phyloP scores from a whole-genome alignment of 345 rosid genomes.

The Triadica sebifera region DNA sequence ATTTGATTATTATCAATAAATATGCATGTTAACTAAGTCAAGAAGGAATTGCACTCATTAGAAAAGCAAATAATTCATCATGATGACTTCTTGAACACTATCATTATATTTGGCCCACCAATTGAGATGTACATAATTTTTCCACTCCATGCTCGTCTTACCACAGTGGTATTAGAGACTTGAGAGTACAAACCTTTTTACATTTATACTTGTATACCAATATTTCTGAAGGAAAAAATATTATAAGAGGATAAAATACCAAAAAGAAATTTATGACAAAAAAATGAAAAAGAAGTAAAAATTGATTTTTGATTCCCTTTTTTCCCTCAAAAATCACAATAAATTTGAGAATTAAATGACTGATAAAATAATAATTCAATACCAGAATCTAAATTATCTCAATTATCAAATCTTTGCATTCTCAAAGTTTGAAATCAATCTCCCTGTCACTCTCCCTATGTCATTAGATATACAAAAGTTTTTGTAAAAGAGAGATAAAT shows the following conservation, averaged over 20 bases:
- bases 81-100: conserved; percentile 33
- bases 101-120: conserved; percentile 36
- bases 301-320: not conserved
- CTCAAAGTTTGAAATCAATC: not conserved
- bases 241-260: too few species aligned
- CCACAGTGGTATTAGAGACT: too few species aligned
- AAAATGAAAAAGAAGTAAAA: not conserved
- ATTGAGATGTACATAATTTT: conserved; percentile 4
- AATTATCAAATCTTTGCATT: not conserved
- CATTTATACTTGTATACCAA: not conserved
- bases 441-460: too few species aligned
- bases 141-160: conserved; percentile 3
- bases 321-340: not conserved
- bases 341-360: not conserved
- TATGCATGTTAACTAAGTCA: conserved; percentile 12
- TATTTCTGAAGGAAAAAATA: not conserved
- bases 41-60: conserved; percentile 12
- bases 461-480: not conserved
- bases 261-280: too few species aligned
- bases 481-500: not conserved
- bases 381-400: not conserved
- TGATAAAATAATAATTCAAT: not conserved
- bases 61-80: conserved; percentile 19
- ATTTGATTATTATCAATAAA: conserved; percentile 8
- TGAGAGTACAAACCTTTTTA: too few species aligned